These are phyloP conservation scores for Diaporthe sp. DNA, from an alignment of 2,329 filamentous ascomycete genomes.

Conservation along the genomic window DNA sequence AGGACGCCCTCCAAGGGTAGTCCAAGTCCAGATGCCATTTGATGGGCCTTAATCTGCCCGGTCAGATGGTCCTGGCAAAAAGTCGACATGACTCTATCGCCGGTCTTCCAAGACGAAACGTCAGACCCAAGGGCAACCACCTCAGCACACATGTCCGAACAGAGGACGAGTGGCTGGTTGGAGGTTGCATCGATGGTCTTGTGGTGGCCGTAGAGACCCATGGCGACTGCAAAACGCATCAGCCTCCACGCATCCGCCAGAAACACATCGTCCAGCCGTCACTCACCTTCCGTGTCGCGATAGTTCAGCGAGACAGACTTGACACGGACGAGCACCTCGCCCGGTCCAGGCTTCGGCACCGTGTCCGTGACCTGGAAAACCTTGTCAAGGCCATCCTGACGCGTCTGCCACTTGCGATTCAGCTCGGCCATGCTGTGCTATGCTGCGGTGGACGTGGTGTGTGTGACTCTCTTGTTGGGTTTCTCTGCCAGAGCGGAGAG, in stretches of 20 bases:
- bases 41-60: conserved; percentile 69
- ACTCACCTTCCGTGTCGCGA: conserved; percentile 63
- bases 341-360: conserved; percentile 62
- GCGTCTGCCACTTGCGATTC: conserved; percentile 65
- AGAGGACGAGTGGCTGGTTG: conserved; percentile 68
- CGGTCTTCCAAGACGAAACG: conserved; percentile 61
- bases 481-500: not conserved
- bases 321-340: conserved; percentile 67
- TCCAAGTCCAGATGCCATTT: conserved; percentile 72
- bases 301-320: conserved; percentile 64
- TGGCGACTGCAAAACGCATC: conserved; percentile 62
- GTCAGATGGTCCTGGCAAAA: conserved; percentile 71
- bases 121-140: conserved; percentile 65
- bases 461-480: too few species aligned
- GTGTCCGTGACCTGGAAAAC: conserved; percentile 60
- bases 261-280: not conserved
- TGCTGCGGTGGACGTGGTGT: not conserved
- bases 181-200: conserved; percentile 59
- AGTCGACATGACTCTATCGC: conserved; percentile 77
- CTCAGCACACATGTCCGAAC: conserved; percentile 79
- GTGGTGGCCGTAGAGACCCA: conserved; percentile 78
- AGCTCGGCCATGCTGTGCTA: conserved; percentile 24
- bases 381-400: conserved; percentile 69
- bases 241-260: not conserved
- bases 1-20: conserved; percentile 71